Conservation (phyloP, 2,329 filamentous ascomycete genomes). For the Ceratocystis harringtonii region DNA sequence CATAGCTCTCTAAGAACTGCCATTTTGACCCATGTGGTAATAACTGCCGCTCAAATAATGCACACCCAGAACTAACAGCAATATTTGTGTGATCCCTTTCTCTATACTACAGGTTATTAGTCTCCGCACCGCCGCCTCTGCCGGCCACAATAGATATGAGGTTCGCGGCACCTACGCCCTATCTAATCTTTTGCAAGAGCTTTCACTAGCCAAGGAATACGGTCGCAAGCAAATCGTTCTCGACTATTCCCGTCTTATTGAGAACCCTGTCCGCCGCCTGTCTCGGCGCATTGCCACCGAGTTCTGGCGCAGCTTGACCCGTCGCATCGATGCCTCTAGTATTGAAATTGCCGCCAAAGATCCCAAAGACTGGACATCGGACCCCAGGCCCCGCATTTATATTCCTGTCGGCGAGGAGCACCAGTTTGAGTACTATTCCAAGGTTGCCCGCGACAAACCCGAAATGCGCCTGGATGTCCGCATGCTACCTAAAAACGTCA, state of each 20-base stretch:
- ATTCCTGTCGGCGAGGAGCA: constrained; percentile 70
- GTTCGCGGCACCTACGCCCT: constrained; percentile 94
- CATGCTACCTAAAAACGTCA: constrained; percentile 60
- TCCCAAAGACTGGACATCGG: constrained; percentile 87
- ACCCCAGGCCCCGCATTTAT: constrained; percentile 84
- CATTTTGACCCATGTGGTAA: constrained; percentile 7
- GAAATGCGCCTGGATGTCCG: constrained; percentile 80
- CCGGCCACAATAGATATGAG: constrained; percentile 75
- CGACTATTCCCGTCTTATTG: constrained; percentile 79
- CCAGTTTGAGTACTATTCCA: constrained; percentile 77
- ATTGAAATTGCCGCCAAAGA: constrained; percentile 78
- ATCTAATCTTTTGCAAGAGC: constrained; percentile 87
- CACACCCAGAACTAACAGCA: constrained; percentile 16
- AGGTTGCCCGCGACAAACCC: constrained; percentile 62
- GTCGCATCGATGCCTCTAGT: constrained; percentile 75
- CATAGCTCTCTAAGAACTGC: constrained; percentile 3
- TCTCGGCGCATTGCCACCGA: constrained; percentile 73
- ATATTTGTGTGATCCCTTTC: background rate
- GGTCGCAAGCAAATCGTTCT: constrained; percentile 80
- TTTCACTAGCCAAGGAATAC: constrained; percentile 82
- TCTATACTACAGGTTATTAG: constrained; percentile 47
- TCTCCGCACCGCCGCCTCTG: constrained; percentile 70
- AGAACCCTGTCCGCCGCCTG: constrained; percentile 84
- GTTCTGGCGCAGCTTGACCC: constrained; percentile 85
- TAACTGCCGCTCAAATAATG: background rate